Base-by-base conservation (phyloP, 495 filamentous ascomycete species). In the Pyronema domesticum region DNA sequence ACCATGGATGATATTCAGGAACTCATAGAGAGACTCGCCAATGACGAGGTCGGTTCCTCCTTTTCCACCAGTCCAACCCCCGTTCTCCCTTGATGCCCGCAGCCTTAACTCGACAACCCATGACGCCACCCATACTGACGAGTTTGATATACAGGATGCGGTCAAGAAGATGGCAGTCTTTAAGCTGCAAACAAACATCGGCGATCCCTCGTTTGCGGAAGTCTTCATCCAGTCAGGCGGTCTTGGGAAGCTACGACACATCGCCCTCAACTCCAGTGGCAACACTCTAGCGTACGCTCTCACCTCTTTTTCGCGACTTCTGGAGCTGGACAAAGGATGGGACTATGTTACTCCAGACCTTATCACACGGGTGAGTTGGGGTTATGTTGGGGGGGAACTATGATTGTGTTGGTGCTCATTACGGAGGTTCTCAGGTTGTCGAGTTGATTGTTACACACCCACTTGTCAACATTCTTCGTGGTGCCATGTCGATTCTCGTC, bases 151-250 rank as follows among this genome's bases (percentile, higher is more conserved):
- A 53, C 55, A 77, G 70, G 93, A 96, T 76, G 85, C 85, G 35
- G 85, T 86, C 53, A 86, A 91, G 60, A 99, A 99, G 73, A 95
- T 95, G 86, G 91, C 91, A 10, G 93, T 88, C 55, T 99, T 99
- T 76, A 94, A 94, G 69, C 79, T 99, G 39, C 91, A 99, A 68
- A 76, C 79, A 40, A 85, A 81, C 56, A 94, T 99, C 64, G 86
- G 86, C 62, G 93, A 99, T 67, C 91, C 91, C 3, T 86, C 87
- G 47, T 96, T 99, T 66, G 93, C 91, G 43, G 93, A 96, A 67
- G 76, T 89, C 54, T 99, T 96, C 71, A 94, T 96, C 18, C 76
- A 80, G 11, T 83, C 86, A 56, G 93, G 88, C 44, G 91, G 91
- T 7, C 70, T 95, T 46, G 74, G 76, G 55, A 81, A 86, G 57